Evolutionary conservation across 345 rosid species (phyloP).

Genomic region (Cardamine resedifolia): DNA sequence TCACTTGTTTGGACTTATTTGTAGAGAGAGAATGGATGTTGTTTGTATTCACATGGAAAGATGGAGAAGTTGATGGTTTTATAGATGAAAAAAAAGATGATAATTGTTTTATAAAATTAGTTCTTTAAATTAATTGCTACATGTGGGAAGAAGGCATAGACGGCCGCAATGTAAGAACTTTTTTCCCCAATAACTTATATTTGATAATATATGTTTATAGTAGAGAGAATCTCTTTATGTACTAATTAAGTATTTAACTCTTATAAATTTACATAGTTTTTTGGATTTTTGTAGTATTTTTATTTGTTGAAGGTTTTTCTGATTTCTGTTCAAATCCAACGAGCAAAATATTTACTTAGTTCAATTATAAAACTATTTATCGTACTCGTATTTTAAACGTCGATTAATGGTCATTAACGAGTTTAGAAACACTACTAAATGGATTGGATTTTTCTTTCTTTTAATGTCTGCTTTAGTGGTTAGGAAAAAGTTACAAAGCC

Average conservation of each 20-base stretch:
- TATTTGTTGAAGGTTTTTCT: neutral
- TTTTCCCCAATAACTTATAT: neutral
- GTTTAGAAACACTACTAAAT: neutral
- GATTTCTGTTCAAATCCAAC: neutral
- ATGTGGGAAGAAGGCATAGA: conserved; percentile 28
- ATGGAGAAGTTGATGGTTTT: conserved; percentile 29
- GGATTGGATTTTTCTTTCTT: neutral
- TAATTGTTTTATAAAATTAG: neutral
- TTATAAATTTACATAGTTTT: neutral
- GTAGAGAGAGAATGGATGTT: conserved; percentile 30
- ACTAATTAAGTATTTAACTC: neutral
- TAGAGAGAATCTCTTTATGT: neutral
- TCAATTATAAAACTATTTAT: neutral
- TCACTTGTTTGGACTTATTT: conserved; percentile 21
- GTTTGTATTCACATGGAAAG: conserved; percentile 21
- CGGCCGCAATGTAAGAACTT: conserved; percentile 28
- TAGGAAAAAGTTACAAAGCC: neutral
- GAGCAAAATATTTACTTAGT: neutral
- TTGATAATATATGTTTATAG: too few species aligned
- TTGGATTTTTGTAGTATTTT: neutral
- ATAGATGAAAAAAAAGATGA: conserved; percentile 23
- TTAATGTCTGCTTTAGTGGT: neutral
- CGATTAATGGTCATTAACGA: neutral
- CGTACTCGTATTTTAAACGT: neutral
- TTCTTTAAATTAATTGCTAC: conserved; percentile 15